Conservation (phyloP, 2,329 filamentous ascomycete genomes). For the Trichophaea hybrida region DNA sequence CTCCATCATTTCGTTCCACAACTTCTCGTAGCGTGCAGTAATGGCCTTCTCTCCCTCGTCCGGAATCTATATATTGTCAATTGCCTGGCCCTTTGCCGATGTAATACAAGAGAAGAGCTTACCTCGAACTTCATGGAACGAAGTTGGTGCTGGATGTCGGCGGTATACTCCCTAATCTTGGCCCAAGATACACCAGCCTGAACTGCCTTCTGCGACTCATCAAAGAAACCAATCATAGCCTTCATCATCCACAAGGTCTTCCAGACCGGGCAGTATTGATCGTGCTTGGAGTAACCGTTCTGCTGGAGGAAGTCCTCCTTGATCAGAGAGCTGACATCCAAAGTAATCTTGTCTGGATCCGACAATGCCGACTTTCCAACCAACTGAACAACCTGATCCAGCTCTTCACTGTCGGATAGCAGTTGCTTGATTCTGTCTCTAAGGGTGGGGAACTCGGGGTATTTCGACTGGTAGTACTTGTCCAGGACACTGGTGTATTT, state of each 20-base stretch:
- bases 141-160: constrained; percentile 70
- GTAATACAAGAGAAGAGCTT: not conserved
- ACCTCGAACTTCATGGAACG: constrained; percentile 95
- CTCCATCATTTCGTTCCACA: constrained; percentile 84
- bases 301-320: constrained; percentile 99
- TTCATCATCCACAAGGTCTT: constrained; percentile 99
- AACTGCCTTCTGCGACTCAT: constrained; percentile 92
- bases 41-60: constrained; percentile 68
- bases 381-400: constrained; percentile 96
- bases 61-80: constrained; percentile 35
- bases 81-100: not conserved
- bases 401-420: constrained; percentile 82
- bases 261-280: constrained; percentile 98
- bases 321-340: constrained; percentile 78
- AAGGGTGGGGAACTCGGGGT: constrained; percentile 83
- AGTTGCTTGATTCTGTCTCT: constrained; percentile 89
- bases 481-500: constrained; percentile 86
- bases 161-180: constrained; percentile 82
- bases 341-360: constrained; percentile 93
- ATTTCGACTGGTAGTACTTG: constrained; percentile 86
- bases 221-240: constrained; percentile 94
- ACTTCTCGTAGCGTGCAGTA: constrained; percentile 61
- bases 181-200: constrained; percentile 80
- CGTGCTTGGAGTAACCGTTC: constrained; percentile 97
- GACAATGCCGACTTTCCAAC: constrained; percentile 95